Evolutionary conservation across 2,329 filamentous ascomycete genomes (phyloP).

Genomic region (Dactylellina leptospora): DNA sequence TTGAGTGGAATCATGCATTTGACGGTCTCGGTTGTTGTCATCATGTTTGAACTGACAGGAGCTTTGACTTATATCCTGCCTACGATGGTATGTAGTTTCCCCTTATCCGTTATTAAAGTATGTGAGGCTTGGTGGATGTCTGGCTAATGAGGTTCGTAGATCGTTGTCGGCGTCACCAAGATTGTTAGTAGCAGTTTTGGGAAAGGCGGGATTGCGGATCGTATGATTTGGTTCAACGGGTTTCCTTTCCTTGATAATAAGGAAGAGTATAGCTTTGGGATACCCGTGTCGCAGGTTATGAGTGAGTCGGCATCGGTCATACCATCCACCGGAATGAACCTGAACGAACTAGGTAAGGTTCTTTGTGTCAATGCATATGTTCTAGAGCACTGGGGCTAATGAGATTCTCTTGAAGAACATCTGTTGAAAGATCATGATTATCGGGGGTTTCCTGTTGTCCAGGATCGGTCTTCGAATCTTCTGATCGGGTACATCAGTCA

Average conservation of each 20-base stretch:
- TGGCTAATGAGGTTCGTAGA: constrained; percentile 62
- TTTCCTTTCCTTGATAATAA: constrained; percentile 98
- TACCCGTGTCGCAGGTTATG: constrained; percentile 92
- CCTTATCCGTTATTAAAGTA: not conserved
- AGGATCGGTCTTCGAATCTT: constrained; percentile 73
- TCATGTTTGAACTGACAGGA: constrained; percentile 99
- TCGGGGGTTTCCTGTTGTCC: constrained; percentile 91
- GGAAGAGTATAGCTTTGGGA: constrained; percentile 95
- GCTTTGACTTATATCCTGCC: constrained; percentile 95
- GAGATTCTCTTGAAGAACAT: constrained; percentile 26
- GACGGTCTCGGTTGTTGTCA: constrained; percentile 94
- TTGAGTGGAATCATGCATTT: constrained; percentile 98
- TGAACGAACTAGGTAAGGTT: constrained; percentile 76
- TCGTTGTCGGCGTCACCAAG: constrained; percentile 96
- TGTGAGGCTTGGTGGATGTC: not conserved
- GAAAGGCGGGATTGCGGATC: constrained; percentile 95
- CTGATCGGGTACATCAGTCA: constrained; percentile 91
- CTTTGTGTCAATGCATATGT: too few species aligned
- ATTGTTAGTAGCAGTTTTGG: constrained; percentile 88
- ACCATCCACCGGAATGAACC: constrained; percentile 75
- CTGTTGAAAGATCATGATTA: constrained; percentile 81
- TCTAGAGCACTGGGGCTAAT: not conserved
- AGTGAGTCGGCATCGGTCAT: constrained; percentile 77
- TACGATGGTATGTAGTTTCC: constrained; percentile 73
- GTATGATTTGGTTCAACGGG: constrained; percentile 98